A percentile compares a stretch with the other conserved stretches of the same genome.
Evolutionary conservation across 1,139 yeast species (phyloP).

Genomic region (Lodderomyces margitis): DNA sequence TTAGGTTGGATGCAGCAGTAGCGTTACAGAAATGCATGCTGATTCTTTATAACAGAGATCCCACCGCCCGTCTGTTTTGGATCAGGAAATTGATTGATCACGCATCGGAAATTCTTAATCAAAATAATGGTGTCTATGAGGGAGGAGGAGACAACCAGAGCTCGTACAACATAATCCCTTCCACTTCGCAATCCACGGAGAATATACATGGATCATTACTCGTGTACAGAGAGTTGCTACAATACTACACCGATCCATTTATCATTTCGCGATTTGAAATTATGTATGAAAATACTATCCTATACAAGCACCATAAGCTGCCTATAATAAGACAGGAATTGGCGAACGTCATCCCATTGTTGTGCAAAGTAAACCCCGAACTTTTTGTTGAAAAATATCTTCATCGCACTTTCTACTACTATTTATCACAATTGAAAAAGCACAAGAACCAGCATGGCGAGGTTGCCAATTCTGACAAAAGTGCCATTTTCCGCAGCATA

Average conservation of each 20-base stretch:
- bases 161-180: slow-evolving; percentile 25
- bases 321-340: slow-evolving; percentile 78
- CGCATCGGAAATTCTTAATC: slow-evolving; percentile 40
- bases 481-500: slow-evolving; percentile 75
- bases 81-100: slow-evolving; percentile 67
- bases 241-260: slow-evolving; percentile 58
- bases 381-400: slow-evolving; percentile 79
- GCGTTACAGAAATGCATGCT: slow-evolving; percentile 76
- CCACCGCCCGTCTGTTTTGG: slow-evolving; percentile 71
- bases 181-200: slow-evolving; percentile 49
- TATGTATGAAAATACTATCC: slow-evolving; percentile 72
- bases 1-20: slow-evolving; percentile 81
- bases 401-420: slow-evolving; percentile 76
- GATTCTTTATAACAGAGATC: slow-evolving; percentile 77
- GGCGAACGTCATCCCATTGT: slow-evolving; percentile 73
- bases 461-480: slow-evolving; percentile 55
- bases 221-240: slow-evolving; percentile 79
- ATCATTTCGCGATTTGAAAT: slow-evolving; percentile 58
- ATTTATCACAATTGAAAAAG: slow-evolving; percentile 74
- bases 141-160: slow-evolving; percentile 9
- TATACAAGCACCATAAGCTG: slow-evolving; percentile 76
- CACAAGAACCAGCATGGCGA: slow-evolving; percentile 49
- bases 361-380: slow-evolving; percentile 76
- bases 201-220: slow-evolving; percentile 82
- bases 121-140: slow-evolving; percentile 14